Conservation (phyloP, 2,329 filamentous ascomycete genomes). For the Arthroderma sp. region DNA sequence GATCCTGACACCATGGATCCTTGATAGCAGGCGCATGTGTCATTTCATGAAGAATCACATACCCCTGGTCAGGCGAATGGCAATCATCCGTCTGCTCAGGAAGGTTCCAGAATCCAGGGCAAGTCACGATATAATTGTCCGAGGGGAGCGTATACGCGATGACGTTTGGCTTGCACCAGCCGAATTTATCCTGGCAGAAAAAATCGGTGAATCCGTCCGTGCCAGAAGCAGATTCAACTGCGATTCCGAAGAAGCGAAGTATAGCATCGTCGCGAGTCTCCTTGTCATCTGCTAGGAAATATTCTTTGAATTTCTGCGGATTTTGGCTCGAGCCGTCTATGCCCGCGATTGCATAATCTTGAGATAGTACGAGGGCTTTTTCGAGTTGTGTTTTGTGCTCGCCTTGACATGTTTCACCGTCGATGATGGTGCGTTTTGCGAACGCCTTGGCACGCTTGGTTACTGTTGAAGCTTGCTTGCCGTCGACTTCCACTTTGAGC, state of each 20-base stretch:
- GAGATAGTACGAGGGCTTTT: too few relatives aligned
- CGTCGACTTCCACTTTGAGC: slow-evolving; percentile 45
- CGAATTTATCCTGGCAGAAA: neutral
- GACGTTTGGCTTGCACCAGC: neutral
- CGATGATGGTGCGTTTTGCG: slow-evolving; percentile 14
- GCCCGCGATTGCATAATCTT: too few relatives aligned
- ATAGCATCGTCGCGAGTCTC: neutral
- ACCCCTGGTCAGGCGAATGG: slow-evolving; percentile 1
- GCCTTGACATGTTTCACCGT: too few relatives aligned
- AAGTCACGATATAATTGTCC: neutral
- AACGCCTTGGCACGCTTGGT: slow-evolving; percentile 30
- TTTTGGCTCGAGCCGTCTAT: too few relatives aligned
- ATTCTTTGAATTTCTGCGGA: neutral
- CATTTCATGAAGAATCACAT: slow-evolving; percentile 4
- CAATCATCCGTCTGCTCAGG: neutral
- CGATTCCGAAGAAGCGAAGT: neutral
- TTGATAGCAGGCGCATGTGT: slow-evolving; percentile 1
- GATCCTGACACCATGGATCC: neutral
- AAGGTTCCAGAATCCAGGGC: slow-evolving; percentile 1
- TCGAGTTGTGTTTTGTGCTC: too few relatives aligned
- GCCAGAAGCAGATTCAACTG: neutral
- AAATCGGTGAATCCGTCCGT: neutral
- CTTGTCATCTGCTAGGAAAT: neutral
- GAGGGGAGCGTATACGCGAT: slow-evolving; percentile 1
- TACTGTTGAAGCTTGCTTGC: slow-evolving; percentile 38